Percentiles rank a stretch among this genome's conserved stretches.
Evolutionary conservation across 2,329 filamentous ascomycete species (phyloP).

Genomic region (Penicillium paneum): DNA sequence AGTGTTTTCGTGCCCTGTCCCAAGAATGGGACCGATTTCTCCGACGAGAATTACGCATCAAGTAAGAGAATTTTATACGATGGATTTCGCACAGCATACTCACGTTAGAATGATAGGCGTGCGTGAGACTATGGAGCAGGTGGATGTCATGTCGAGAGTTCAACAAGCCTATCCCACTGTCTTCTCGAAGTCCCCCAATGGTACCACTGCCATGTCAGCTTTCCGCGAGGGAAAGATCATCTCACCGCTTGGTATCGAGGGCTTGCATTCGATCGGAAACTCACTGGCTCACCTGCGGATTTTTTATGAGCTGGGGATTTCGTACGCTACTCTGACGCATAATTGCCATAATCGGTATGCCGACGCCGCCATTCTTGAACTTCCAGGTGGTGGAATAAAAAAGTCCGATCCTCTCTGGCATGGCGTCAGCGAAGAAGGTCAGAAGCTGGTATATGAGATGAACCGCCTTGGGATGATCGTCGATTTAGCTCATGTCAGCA

Average conservation of each 20-base stretch:
- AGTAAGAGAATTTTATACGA: constrained; percentile 48
- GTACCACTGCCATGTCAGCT: constrained; percentile 58
- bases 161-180: constrained; percentile 34
- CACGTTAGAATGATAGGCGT: constrained; percentile 22
- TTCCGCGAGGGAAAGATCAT: constrained; percentile 65
- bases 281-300: constrained; percentile 63
- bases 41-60: constrained; percentile 65
- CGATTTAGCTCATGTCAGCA: constrained; percentile 74
- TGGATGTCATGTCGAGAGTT: constrained; percentile 36
- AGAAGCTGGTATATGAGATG: constrained; percentile 76
- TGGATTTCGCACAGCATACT: neutral
- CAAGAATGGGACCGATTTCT: constrained; percentile 67
- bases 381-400: constrained; percentile 37
- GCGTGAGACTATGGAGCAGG: constrained; percentile 36
- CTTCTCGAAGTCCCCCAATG: constrained; percentile 59
- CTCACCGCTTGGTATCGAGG: constrained; percentile 77
- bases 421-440: constrained; percentile 71
- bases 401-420: constrained; percentile 42
- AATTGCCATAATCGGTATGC: constrained; percentile 91
- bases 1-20: constrained; percentile 81
- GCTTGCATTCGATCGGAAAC: constrained; percentile 91
- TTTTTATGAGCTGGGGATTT: constrained; percentile 74
- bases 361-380: constrained; percentile 66
- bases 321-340: constrained; percentile 86
- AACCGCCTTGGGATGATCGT: constrained; percentile 94